Evolutionary conservation across 345 rosid genomes (phyloP).

Genomic region (Dovyalis caffra): DNA sequence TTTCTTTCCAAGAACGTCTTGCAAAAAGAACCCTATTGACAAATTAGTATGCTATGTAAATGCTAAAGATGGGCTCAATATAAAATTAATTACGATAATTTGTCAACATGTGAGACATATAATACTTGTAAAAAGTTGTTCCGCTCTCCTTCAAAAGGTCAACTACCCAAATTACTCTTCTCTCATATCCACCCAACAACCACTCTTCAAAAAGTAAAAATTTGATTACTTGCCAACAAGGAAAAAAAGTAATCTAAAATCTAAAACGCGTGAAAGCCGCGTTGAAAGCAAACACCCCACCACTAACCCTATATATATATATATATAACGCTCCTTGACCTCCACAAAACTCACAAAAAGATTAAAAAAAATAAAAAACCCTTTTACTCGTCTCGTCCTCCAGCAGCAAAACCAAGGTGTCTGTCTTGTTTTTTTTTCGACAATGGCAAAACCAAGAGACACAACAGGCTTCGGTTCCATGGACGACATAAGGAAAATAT

Average conservation of each 20-base stretch:
- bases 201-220: not conserved
- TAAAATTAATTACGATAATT: too few species aligned
- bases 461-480: slow-evolving; percentile 34
- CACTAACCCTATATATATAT: not conserved
- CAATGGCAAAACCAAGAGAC: not conserved
- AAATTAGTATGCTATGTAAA: too few species aligned
- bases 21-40: too few species aligned
- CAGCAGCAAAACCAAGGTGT: not conserved
- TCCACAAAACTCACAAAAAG: not conserved
- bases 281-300: not conserved
- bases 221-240: not conserved
- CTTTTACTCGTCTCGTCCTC: not conserved
- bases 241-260: too few species aligned
- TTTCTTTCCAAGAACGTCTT: too few species aligned
- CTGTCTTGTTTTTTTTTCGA: not conserved
- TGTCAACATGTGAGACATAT: too few species aligned
- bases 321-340: not conserved
- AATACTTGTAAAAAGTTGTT: too few species aligned
- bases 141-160: not conserved
- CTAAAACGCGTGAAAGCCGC: not conserved
- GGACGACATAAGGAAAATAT: slow-evolving; percentile 56
- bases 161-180: not conserved
- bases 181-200: not conserved
- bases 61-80: too few species aligned
- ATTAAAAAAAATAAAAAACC: not conserved